phyloP scores from a whole-genome alignment of 2,329 filamentous ascomycete genomes.

The Trichophyton simii region DNA sequence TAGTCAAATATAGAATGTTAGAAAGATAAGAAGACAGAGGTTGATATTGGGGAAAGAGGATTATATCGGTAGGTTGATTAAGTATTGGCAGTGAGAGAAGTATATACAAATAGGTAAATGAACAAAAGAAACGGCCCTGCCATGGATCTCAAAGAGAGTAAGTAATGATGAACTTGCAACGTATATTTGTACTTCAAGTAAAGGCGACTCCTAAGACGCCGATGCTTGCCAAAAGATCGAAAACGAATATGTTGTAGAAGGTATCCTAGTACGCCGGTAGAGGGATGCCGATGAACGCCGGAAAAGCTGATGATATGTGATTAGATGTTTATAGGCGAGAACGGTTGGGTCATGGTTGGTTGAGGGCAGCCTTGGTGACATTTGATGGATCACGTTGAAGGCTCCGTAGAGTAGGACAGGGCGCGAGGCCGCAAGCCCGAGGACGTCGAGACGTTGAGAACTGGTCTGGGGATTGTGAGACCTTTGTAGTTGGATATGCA shows the following conservation, averaged over 20 bases:
- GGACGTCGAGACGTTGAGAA: not conserved
- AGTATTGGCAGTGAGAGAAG: not conserved
- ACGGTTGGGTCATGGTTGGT: not conserved
- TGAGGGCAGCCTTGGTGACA: not conserved
- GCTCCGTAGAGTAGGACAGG: not conserved
- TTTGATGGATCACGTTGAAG: no score
- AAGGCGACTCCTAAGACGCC: constrained; percentile 5
- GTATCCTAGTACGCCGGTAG: not conserved
- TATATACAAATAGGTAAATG: not conserved
- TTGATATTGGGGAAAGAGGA: not conserved
- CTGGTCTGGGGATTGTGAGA: not conserved
- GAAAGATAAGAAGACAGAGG: no score
- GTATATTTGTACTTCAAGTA: not conserved
- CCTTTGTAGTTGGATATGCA: not conserved
- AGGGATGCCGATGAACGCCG: not conserved
- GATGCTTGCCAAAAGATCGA: constrained; percentile 1
- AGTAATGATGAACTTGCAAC: not conserved
- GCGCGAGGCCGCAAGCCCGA: not conserved
- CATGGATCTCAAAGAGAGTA: not conserved
- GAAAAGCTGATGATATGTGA: not conserved
- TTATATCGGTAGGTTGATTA: not conserved
- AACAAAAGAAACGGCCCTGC: not conserved
- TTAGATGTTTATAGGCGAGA: not conserved
- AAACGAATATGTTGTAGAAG: not conserved
- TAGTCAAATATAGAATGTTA: no score